Percentiles rank a stretch among this genome's conserved stretches.
Conservation (phyloP, 192 early-diverging fungal genomes). For the Coemansia nantahalensis region DNA sequence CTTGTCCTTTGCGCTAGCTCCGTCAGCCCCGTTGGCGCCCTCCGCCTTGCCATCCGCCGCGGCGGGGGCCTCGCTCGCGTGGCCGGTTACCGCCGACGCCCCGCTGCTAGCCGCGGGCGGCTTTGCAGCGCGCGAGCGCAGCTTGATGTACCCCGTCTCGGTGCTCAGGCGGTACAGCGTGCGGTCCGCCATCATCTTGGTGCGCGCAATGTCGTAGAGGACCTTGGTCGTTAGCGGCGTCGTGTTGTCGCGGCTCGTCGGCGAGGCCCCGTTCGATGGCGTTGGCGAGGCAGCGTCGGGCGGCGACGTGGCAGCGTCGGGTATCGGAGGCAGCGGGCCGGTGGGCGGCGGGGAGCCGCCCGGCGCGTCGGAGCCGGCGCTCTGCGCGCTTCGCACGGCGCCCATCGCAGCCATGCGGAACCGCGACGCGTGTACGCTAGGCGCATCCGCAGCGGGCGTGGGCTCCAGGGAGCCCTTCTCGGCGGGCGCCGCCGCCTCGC, state of each 20-base stretch:
- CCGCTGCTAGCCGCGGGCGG: background rate
- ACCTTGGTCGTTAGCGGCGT: constrained; percentile 27
- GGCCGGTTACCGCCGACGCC: constrained; percentile 8
- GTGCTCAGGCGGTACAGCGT: constrained; percentile 41
- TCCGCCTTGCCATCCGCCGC: background rate
- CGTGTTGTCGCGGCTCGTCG: background rate
- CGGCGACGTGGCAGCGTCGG: background rate
- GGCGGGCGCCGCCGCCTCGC: too few species aligned
- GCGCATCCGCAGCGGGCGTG: background rate
- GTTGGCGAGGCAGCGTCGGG: background rate
- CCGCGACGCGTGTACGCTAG: constrained; percentile 18
- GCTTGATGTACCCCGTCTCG: constrained; percentile 49
- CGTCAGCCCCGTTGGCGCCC: constrained; percentile 1
- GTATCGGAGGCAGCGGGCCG: constrained; percentile 6
- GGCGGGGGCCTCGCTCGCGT: constrained; percentile 1
- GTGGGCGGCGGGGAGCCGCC: constrained; percentile 3
- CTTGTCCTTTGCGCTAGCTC: constrained; percentile 1
- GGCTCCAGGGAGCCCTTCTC: background rate
- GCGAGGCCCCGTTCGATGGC: background rate
- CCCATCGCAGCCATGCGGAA: constrained; percentile 29
- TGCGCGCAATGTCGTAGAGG: constrained; percentile 48
- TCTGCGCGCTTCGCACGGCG: constrained; percentile 21
- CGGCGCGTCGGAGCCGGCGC: constrained; percentile 1
- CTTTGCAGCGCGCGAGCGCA: constrained; percentile 32
- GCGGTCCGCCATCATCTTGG: constrained; percentile 43